A percentile compares a stretch with the other conserved stretches of the same genome.
These are phyloP conservation scores for Amaranthus hypochondriacus DNA, from an alignment of 148 eudicot species.

Conservation along the genomic window DNA sequence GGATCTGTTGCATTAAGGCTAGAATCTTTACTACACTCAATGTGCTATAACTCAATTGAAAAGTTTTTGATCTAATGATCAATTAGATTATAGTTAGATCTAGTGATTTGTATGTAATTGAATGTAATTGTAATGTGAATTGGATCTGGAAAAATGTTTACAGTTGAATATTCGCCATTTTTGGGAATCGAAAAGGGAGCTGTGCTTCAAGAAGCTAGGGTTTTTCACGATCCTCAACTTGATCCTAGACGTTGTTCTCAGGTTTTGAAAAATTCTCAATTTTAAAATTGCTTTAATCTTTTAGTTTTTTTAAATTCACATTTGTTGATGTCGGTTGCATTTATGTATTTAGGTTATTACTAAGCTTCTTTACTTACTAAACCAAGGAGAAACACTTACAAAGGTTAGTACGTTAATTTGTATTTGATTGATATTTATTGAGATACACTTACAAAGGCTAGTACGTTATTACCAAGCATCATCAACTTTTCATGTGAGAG, in stretches of 20 bases:
- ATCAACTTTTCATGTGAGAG: too few relatives aligned
- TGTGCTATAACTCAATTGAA: conserved; percentile 8
- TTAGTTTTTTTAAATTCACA: not conserved
- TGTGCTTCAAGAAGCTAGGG: conserved; percentile 94
- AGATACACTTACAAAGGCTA: not conserved
- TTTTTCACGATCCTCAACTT: conserved; percentile 89
- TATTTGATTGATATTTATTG: not conserved
- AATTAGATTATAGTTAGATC: conserved; percentile 22
- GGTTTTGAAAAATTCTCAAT: conserved; percentile 29
- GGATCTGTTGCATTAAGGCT: conserved; percentile 23
- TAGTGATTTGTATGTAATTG: conserved; percentile 10
- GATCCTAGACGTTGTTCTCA: conserved; percentile 90
- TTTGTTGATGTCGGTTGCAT: not conserved
- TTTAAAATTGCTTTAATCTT: not conserved
- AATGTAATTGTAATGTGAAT: conserved; percentile 4
- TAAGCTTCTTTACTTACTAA: conserved; percentile 75
- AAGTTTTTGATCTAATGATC: conserved; percentile 1
- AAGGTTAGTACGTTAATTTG: conserved; percentile 40
- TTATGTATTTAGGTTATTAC: conserved; percentile 63
- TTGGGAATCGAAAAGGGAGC: conserved; percentile 94
- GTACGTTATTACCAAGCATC: too few relatives aligned
- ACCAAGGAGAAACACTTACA: conserved; percentile 87
- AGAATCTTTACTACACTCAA: not conserved
- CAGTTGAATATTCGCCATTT: conserved; percentile 88
- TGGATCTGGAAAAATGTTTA: conserved; percentile 24